A percentile compares a stretch with the other conserved stretches of the same genome.
Conservation (phyloP, 2,329 filamentous ascomycete species). For the Ceratocystis papillata region DNA sequence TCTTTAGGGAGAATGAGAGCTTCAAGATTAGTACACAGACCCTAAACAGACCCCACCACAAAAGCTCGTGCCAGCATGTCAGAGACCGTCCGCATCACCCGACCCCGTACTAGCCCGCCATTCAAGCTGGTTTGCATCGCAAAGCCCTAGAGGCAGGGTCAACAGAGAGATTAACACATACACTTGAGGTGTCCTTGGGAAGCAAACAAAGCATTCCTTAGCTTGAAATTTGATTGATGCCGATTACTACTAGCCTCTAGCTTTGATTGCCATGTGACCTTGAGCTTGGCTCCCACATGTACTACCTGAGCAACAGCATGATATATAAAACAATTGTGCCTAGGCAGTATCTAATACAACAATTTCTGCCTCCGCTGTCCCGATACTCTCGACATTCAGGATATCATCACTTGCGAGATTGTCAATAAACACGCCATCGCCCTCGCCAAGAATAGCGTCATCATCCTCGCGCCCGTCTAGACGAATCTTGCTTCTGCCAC, state of each 20-base stretch:
- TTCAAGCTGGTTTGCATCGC: neutral
- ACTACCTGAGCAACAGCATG: neutral
- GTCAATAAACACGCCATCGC: constrained; percentile 70
- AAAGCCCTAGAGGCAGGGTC: neutral
- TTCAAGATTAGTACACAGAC: neutral
- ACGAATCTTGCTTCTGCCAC: constrained; percentile 60
- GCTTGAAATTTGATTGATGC: too few relatives aligned
- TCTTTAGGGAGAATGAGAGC: neutral
- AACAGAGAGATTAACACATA: too few relatives aligned
- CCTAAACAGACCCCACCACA: neutral
- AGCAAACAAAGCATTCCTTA: too few relatives aligned
- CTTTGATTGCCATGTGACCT: too few relatives aligned
- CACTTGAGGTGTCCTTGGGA: too few relatives aligned
- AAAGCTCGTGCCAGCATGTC: neutral
- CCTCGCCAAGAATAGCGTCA: constrained; percentile 51
- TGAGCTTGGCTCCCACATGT: too few relatives aligned
- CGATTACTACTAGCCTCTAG: too few relatives aligned
- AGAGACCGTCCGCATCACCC: neutral
- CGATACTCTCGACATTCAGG: constrained; percentile 55
- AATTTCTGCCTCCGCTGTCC: constrained; percentile 59
- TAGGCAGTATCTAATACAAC: constrained; percentile 54
- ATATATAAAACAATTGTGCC: constrained; percentile 14
- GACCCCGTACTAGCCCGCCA: too few relatives aligned
- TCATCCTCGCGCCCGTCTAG: constrained; percentile 56
- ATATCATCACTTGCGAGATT: constrained; percentile 53